Evolutionary conservation across 2,329 filamentous ascomycete species (phyloP).

Genomic region (Colletotrichum somersetense): DNA sequence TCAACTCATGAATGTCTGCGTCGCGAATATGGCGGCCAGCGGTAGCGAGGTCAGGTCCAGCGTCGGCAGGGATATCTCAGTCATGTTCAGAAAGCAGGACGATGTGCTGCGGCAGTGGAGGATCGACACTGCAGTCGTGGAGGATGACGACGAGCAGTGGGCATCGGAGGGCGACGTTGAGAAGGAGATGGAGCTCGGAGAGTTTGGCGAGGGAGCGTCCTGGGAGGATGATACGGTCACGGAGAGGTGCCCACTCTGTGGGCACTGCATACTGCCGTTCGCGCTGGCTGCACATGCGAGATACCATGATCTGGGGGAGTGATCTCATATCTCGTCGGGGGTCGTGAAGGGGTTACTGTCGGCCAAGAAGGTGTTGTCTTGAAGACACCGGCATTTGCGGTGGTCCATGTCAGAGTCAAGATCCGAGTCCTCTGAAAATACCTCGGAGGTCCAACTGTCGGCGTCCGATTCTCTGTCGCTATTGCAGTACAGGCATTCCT

Average conservation of each 20-base stretch:
- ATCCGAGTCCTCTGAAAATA: background rate
- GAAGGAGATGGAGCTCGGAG: constrained; percentile 45
- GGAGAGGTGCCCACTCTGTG: constrained; percentile 61
- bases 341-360: background rate
- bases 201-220: constrained; percentile 47
- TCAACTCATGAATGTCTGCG: constrained; percentile 87
- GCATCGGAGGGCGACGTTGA: constrained; percentile 42
- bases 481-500: background rate
- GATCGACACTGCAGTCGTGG: constrained; percentile 54
- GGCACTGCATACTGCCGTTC: constrained; percentile 67
- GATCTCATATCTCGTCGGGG: background rate
- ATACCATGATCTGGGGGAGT: constrained; percentile 59
- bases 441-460: background rate
- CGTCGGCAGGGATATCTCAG: constrained; percentile 80
- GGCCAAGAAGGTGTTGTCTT: background rate
- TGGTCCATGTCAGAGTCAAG: background rate
- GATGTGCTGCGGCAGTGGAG: constrained; percentile 76
- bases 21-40: constrained; percentile 81
- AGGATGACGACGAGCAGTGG: constrained; percentile 32
- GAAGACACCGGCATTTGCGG: background rate
- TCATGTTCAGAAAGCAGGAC: constrained; percentile 85
- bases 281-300: constrained; percentile 69
- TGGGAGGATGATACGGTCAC: constrained; percentile 46
- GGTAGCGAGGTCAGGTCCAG: constrained; percentile 64
- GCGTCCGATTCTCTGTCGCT: background rate